phyloP scores from a whole-genome alignment of 1,139 yeast genomes.

The Kodamaea ohmeri region DNA sequence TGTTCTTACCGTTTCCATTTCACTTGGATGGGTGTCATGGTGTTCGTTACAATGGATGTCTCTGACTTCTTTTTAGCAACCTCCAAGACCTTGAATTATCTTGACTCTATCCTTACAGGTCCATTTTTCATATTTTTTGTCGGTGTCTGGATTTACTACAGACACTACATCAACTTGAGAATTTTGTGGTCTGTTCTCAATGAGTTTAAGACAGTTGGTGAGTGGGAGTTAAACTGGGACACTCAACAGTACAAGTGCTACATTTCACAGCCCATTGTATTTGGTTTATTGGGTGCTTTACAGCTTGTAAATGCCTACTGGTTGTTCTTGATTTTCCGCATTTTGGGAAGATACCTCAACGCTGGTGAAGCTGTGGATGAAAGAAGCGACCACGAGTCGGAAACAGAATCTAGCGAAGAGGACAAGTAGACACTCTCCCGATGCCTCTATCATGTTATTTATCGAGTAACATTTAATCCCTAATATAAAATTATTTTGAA shows the following conservation, averaged over 20 bases:
- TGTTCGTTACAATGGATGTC: constrained; percentile 93
- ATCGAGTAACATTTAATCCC: not conserved
- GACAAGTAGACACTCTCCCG: constrained; percentile 10
- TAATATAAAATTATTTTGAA: not conserved
- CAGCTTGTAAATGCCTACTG: constrained; percentile 87
- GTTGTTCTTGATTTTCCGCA: constrained; percentile 79
- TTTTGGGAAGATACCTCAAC: constrained; percentile 59
- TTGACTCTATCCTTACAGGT: constrained; percentile 62
- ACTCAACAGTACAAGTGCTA: constrained; percentile 95
- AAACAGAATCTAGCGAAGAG: constrained; percentile 24
- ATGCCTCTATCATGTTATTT: not conserved
- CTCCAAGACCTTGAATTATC: constrained; percentile 81
- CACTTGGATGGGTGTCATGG: constrained; percentile 90
- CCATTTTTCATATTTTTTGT: constrained; percentile 72
- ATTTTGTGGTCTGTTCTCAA: constrained; percentile 87
- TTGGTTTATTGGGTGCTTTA: constrained; percentile 68
- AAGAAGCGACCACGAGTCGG: constrained; percentile 84
- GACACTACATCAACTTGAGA: constrained; percentile 79
- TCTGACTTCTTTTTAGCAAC: constrained; percentile 85
- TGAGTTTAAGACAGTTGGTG: constrained; percentile 82
- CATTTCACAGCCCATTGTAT: constrained; percentile 90
- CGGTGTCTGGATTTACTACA: constrained; percentile 75
- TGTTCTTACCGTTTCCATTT: constrained; percentile 92
- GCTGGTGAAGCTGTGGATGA: constrained; percentile 73
- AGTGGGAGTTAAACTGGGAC: constrained; percentile 77